These are phyloP conservation scores for Syzygium aqueum DNA, from an alignment of 345 rosid species.

Conservation along the genomic window DNA sequence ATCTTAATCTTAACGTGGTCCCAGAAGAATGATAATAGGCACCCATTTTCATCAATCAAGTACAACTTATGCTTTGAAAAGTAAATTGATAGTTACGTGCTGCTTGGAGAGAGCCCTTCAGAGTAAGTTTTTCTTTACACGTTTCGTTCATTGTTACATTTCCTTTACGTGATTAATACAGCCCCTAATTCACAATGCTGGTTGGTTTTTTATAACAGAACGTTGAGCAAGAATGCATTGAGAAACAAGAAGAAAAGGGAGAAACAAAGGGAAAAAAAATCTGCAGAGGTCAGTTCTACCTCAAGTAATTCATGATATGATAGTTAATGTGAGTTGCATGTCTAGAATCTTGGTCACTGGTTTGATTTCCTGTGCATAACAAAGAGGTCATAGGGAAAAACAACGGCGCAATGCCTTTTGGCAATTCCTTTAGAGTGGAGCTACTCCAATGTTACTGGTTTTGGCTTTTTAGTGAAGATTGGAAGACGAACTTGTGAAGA, in stretches of 20 bases:
- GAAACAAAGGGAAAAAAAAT: conserved; percentile 73
- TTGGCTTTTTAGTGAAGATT: background rate
- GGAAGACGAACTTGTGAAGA: background rate
- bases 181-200: too few species aligned
- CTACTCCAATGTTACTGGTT: background rate
- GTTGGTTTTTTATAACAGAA: too few species aligned
- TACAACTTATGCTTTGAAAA: too few species aligned
- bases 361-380: background rate
- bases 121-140: too few species aligned
- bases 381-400: background rate
- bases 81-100: too few species aligned
- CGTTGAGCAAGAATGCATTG: too few species aligned
- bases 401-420: background rate
- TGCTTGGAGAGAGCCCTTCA: too few species aligned
- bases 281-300: conserved; percentile 26
- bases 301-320: background rate
- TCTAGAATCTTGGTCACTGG: background rate
- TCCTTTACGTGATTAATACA: too few species aligned
- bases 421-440: background rate
- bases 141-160: too few species aligned
- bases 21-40: too few species aligned
- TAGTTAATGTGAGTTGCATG: background rate
- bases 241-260: conserved; percentile 90
- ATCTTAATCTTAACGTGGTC: too few species aligned
- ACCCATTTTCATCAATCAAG: too few species aligned